A percentile compares a stretch with the other conserved stretches of the same genome.
These are phyloP conservation scores for Ganoderma leucocontextum DNA, from an alignment of 1,284 basidiomycete species.

Conservation along the genomic window DNA sequence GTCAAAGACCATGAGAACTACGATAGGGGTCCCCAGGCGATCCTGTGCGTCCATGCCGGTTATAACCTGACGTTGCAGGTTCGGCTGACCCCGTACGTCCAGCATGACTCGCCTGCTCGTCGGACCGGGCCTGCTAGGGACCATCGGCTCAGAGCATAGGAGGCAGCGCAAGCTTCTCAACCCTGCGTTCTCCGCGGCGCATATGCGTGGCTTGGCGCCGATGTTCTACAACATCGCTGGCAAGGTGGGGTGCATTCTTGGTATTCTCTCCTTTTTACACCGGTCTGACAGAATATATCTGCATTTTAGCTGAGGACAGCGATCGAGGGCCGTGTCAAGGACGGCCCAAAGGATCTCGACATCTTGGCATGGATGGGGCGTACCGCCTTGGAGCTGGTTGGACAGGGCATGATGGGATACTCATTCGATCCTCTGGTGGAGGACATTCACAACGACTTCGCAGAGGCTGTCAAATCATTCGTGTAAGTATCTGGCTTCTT, in stretches of 20 bases:
- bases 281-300: background rate
- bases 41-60: background rate
- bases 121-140: background rate
- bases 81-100: background rate
- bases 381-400: conserved; percentile 46
- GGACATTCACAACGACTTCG: conserved; percentile 33
- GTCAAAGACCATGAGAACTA: conserved; percentile 12
- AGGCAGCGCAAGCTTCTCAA: conserved; percentile 11
- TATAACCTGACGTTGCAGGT: too few species aligned
- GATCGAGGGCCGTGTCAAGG: conserved; percentile 22
- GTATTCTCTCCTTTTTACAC: background rate
- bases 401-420: conserved; percentile 46
- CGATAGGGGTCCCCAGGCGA: background rate
- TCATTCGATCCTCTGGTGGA: conserved; percentile 43
- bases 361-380: conserved; percentile 47
- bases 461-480: conserved; percentile 40
- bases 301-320: conserved; percentile 28
- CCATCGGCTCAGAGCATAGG: background rate
- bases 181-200: conserved; percentile 5
- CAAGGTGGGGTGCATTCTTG: background rate
- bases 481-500: conserved; percentile 31
- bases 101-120: background rate
- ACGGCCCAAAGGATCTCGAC: conserved; percentile 41
- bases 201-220: conserved; percentile 11
- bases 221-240: conserved; percentile 7